Evolutionary conservation across 768 basidiomycete species (phyloP), one percentile per base, ranked within the genome.

Genomic region (Suillus decipiens): DNA sequence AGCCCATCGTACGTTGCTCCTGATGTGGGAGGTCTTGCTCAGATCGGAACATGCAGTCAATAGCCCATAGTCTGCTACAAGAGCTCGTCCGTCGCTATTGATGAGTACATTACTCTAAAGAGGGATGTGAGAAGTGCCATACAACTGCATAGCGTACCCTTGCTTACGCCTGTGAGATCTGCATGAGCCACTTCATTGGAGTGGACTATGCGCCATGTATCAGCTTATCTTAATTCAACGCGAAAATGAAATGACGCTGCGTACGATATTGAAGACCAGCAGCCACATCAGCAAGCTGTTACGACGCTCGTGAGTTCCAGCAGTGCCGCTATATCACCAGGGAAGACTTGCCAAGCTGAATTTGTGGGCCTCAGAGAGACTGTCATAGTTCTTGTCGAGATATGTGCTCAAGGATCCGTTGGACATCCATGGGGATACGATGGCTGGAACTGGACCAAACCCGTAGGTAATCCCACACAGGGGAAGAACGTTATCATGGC

Each of bases 401-500:
- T 68, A 70, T 15, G 63, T n/a, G 19, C 48, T 65, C 33, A 70
- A 61, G 43, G 60, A 64, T 14, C 67, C 69, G 39, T 70, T 59
- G 2, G 63, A 47, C 36, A 62, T 57, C 67, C 69, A 67, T 1
- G 69, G 69, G 47, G 56, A 70, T 17, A 72, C 65, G 59, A 69
- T 68, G 6, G 71, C 68, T 53, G 62, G 45, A 36, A 64, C 41
- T 39, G 60, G 68, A 24, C 61, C 61, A 61, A 66, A 28, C 36
- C 67, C 70, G 24, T 75, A 75, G 22, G 72, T 70, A 4, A 72
- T 75, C 14, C 80, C 80, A 58, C 70, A 72, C 1, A 81, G 67
- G 33, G 73, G 69, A 34, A 81, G 65, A 31, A 81, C 70, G 57
- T 80, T 69, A n/a, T 77, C 76, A 67, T 81, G 80, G 8, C 72